Percentiles rank a stretch among this genome's conserved stretches.
These are phyloP conservation scores for Aspergillus panamensis DNA, from an alignment of 495 filamentous ascomycete genomes.

Conservation along the genomic window DNA sequence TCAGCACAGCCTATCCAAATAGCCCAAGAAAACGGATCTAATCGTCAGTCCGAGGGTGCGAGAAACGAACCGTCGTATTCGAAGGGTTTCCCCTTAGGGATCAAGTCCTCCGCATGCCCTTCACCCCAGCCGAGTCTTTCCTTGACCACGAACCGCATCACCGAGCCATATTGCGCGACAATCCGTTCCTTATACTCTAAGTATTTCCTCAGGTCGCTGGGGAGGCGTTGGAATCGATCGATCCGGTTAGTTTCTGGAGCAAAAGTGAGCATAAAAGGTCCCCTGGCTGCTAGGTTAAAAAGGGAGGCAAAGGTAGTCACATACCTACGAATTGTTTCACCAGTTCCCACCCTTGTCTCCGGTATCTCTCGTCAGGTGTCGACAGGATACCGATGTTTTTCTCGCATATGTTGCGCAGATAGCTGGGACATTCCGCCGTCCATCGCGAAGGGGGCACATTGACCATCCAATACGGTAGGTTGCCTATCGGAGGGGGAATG, in stretches of 20 bases:
- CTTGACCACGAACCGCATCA: conserved; percentile 69
- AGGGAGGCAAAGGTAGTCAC: conserved; percentile 4
- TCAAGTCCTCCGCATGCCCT: conserved; percentile 35
- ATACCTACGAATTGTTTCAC: conserved; percentile 58
- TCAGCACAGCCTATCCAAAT: neutral
- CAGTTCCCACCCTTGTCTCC: conserved; percentile 56
- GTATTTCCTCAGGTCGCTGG: conserved; percentile 71
- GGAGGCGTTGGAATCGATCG: conserved; percentile 68
- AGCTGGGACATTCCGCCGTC: conserved; percentile 64
- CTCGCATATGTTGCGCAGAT: conserved; percentile 51
- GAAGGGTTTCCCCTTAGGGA: conserved; percentile 46
- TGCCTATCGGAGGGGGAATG: conserved; percentile 11
- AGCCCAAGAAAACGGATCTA: neutral
- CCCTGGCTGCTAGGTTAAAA: neutral
- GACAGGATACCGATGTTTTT: conserved; percentile 55
- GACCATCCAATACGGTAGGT: conserved; percentile 72
- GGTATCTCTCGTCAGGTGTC: conserved; percentile 60
- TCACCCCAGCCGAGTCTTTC: conserved; percentile 63
- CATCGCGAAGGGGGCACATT: conserved; percentile 64
- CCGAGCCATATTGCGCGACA: conserved; percentile 60
- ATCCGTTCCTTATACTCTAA: conserved; percentile 60
- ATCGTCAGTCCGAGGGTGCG: neutral
- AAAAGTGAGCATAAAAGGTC: neutral
- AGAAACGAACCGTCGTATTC: conserved; percentile 43
- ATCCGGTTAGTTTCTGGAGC: conserved; percentile 58